Evolutionary conservation across 2,329 filamentous ascomycete species (phyloP).

Genomic region (Aspergillus tanneri): DNA sequence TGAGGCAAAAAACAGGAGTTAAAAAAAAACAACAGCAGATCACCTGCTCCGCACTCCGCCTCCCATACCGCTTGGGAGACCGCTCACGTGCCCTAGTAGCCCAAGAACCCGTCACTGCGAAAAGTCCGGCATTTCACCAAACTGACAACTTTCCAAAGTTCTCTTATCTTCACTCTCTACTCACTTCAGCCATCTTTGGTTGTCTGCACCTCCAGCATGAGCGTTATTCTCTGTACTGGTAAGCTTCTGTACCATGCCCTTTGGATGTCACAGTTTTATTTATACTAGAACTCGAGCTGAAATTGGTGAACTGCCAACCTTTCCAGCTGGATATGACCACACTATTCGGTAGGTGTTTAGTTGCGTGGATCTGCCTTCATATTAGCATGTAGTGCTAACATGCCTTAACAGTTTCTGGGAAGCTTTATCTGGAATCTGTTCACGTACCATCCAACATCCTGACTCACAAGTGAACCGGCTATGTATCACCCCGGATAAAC

Average conservation of each 20-base stretch:
- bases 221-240: constrained; percentile 68
- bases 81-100: constrained; percentile 17
- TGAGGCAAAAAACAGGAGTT: neutral
- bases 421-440: constrained; percentile 94
- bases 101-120: constrained; percentile 18
- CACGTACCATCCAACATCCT: constrained; percentile 93
- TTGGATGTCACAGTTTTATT: neutral
- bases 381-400: constrained; percentile 4
- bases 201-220: constrained; percentile 48
- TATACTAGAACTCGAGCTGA: neutral
- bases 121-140: constrained; percentile 7
- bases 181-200: neutral
- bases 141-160: neutral
- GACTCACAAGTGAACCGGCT: constrained; percentile 98
- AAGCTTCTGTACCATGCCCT: constrained; percentile 24
- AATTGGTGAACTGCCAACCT: neutral
- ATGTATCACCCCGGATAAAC: constrained; percentile 97
- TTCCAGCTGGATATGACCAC: constrained; percentile 69
- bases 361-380: neutral
- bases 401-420: constrained; percentile 79
- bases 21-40: neutral
- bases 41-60: constrained; percentile 42
- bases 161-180: constrained; percentile 9
- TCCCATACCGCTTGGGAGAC: constrained; percentile 63
- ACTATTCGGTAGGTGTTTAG: constrained; percentile 62